Evolutionary conservation across 306 rosid genomes (phyloP), one percentile per base, ranked within the genome.

Genomic region (Senna tora): DNA sequence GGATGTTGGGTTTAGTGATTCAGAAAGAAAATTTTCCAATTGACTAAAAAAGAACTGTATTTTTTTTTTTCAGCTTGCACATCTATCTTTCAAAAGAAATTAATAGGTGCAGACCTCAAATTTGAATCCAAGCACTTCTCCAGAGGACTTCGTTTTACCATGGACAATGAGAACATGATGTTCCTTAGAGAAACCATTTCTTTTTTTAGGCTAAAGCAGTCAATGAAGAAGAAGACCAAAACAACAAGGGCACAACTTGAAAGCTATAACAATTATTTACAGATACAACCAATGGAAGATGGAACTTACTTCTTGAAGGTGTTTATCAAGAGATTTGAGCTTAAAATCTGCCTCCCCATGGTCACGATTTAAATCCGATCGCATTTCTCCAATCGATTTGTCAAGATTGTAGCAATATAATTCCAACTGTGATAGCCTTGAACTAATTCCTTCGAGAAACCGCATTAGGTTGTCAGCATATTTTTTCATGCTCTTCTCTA

Each of bases 341-440:
- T 88, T 92, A 5, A 78, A 72, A 72, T 92, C 98, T 4, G 91
- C 80, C 75, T 90, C 98, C 71, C 76, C 96, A 53, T 88, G 90
- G 67, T 92, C 95, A 75, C 83, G 91, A 45, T 67, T 71, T 55
- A 92, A 74, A 66, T 92, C 95, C 14, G 93, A 86, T 52, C 95
- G 86, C 96, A 92, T 88, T 89, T 90, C 98, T 73, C 92, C 91
- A 51, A 92, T 89, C 25, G 98, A 90, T 60, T 90, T 92, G 75
- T 92, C 98, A 57, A 92, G 81, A 82, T 90, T 92, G 83, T 92
- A 92, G 82, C 98, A 92, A 77, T 90, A 90, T 43, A 92, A 70
- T 72, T 92, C 98, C 87, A 92, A 75, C 79, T 92, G 90, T 10
- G 98, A 92, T 65, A 92, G 78, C 80, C 98, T 82, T 7, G 92